These are phyloP conservation scores for Penicillium sp. DNA, from an alignment of 2,329 filamentous ascomycete genomes.

Conservation along the genomic window DNA sequence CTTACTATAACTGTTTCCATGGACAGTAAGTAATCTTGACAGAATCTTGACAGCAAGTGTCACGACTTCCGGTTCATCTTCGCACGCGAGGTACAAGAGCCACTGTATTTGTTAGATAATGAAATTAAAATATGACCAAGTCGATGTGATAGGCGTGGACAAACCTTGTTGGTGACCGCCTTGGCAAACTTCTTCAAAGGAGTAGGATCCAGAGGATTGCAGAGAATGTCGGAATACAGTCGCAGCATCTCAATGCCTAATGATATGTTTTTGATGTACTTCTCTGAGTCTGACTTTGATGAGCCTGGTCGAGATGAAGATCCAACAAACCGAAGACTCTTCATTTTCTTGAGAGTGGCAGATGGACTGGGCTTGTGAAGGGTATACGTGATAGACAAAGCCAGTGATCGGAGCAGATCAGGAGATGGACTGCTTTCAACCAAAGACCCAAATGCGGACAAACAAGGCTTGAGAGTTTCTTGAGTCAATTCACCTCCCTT, in stretches of 20 bases:
- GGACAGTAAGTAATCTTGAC: constrained; percentile 78
- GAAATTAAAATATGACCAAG: background rate
- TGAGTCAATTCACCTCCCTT: constrained; percentile 80
- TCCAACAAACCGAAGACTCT: constrained; percentile 44
- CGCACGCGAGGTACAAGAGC: constrained; percentile 87
- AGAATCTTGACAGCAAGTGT: constrained; percentile 81
- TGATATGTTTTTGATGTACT: constrained; percentile 63
- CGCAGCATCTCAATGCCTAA: constrained; percentile 75
- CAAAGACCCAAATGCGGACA: constrained; percentile 77
- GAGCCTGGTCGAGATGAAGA: constrained; percentile 33
- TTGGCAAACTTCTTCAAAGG: constrained; percentile 87
- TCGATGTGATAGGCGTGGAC: constrained; percentile 22
- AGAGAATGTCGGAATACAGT: constrained; percentile 78
- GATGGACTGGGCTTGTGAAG: constrained; percentile 67
- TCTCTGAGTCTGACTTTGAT: constrained; percentile 37
- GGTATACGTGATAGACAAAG: constrained; percentile 91
- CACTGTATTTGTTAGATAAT: constrained; percentile 60
- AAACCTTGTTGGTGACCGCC: constrained; percentile 91
- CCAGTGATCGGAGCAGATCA: constrained; percentile 82
- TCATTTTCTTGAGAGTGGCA: constrained; percentile 50
- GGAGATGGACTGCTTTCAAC: constrained; percentile 80
- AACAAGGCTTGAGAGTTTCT: constrained; percentile 74
- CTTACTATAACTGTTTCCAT: constrained; percentile 78
- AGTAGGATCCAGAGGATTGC: constrained; percentile 68
- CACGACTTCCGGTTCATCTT: constrained; percentile 82